These are phyloP conservation scores for Curvularia verruculosa DNA, from an alignment of 2,329 filamentous ascomycete species.

Conservation along the genomic window DNA sequence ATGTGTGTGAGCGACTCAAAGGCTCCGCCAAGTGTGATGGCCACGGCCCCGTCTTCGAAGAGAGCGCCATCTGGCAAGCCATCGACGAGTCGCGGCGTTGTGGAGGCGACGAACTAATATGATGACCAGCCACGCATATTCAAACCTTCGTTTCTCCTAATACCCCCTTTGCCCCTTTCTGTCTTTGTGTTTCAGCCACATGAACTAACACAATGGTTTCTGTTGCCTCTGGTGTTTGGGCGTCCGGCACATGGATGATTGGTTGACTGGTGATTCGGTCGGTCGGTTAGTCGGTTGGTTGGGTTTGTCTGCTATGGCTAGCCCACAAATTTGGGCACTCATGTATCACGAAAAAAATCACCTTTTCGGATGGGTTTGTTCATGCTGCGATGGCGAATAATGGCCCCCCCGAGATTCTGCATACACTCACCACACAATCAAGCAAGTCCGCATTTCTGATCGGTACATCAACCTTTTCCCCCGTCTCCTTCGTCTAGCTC, in stretches of 20 bases:
- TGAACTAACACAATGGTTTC: background rate
- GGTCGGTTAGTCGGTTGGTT: no score
- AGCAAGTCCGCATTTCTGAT: background rate
- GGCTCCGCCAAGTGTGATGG: conserved; percentile 80
- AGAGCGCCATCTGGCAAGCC: conserved; percentile 72
- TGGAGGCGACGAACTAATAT: conserved; percentile 79
- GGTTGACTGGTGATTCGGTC: background rate
- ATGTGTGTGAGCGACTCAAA: conserved; percentile 81
- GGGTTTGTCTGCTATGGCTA: background rate
- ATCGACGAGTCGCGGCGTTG: conserved; percentile 80
- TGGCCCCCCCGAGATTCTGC: background rate
- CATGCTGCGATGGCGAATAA: background rate
- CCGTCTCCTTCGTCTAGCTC: background rate
- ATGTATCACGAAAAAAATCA: background rate
- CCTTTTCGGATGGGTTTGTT: background rate
- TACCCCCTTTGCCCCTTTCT: conserved; percentile 12
- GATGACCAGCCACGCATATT: conserved; percentile 7
- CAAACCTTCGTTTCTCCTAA: conserved; percentile 7
- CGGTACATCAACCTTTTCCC: background rate
- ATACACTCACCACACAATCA: background rate
- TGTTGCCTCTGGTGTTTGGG: conserved; percentile 5
- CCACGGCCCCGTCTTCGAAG: conserved; percentile 83
- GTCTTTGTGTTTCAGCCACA: background rate
- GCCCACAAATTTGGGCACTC: conserved; percentile 9
- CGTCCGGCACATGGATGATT: conserved; percentile 8